Evolutionary conservation across 257 asterid species (phyloP), one percentile per base, ranked within the genome.

Genomic region (Salvia splendens): DNA sequence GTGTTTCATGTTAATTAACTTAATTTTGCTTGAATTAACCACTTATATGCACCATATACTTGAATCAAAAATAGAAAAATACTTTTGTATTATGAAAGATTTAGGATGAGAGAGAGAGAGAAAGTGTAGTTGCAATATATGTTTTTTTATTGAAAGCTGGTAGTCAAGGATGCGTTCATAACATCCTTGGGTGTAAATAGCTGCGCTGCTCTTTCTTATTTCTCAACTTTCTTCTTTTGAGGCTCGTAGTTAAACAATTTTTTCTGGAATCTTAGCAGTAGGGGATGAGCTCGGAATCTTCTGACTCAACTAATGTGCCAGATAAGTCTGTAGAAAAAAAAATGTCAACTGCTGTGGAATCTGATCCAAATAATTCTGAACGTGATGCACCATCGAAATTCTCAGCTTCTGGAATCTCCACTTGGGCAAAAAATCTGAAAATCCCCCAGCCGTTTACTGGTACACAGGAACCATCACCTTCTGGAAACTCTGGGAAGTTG

Each of bases 391-490:
- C 92, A 41, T 80, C 97, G 43, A 93, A 79, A 77, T 77, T 80
- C 50, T 85, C 98, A 40, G 77, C 87, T 64, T 81, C 98, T 71
- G 97, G 93, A 38, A 89, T 92, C 79, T 85, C 97, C 68, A 69
- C 79, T 32, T 94, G 99, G 99, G 97, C 99, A 20, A 94, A 87
- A 67, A 88, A 82, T 73, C 73, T 94, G 57, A 94, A 94, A 81
- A 83, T 94, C 68, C 81, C 99, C 40, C 92, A 85, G 81, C 84
- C 99, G 52, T 84, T 94, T 69, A 80, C 59, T 35, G 88, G 89
- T 43, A 80, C 96, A 10, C 95, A 77, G 69, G 96, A 88, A 52
- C 92, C 69, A 64, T 80, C 93, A 50, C 81, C 89, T 28, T 75
- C 91, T 8, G 97, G 77, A 67, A 83, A 74, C 75, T 73, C 84